Evolutionary conservation across 2,329 filamentous ascomycete species (phyloP), one percentile per base, ranked within the genome.

Genomic region (Aspergillus alliaceus): DNA sequence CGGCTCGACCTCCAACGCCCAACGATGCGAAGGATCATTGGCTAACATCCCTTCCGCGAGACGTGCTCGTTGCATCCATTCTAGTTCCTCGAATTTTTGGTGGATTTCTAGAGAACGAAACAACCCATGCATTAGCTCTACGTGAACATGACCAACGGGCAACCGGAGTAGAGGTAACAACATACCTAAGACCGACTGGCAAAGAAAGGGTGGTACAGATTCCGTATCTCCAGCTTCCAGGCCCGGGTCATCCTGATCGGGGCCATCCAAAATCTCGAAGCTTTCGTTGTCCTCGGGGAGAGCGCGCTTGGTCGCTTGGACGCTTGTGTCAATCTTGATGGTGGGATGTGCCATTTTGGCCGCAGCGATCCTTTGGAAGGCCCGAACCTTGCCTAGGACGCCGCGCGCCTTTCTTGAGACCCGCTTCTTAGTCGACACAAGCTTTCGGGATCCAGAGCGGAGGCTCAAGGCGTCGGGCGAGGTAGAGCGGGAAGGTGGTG

Each of bases 61-160:
- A 29, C 85, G 83, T 51, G 79, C 73, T 54, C 82, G 76, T 73
- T 88, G 82, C 65, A 83, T 76, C 82, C 82, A 83, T 75, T 86
- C 80, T 42, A 90, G 76, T 58, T 86, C 82, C 56, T 80, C 75
- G 69, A 88, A 89, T 66, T 85, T 87, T 56, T 77, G 72, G 58
- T 81, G 77, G 50, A 88, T 79, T 55, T 87, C 85, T 86, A 66
- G 8, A 20, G n/a, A 22, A 31, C 29, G 44, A 55, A 60, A 55
- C 47, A 57, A 51, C 54, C n/a, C 5, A 25, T 15, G 7, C 22
- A 29, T 63, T 57, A 64, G 61, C 47, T 9, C 35, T 9, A 37
- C 32, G n/a, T 29, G 6, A 42, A 22, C 34, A 48, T 15, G 18
- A 39, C 40, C 40, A 22, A 49, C 4, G 46, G n/a, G 25, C 27